These are phyloP conservation scores for Urtica urens DNA, from an alignment of 306 rosid genomes.

Conservation along the genomic window DNA sequence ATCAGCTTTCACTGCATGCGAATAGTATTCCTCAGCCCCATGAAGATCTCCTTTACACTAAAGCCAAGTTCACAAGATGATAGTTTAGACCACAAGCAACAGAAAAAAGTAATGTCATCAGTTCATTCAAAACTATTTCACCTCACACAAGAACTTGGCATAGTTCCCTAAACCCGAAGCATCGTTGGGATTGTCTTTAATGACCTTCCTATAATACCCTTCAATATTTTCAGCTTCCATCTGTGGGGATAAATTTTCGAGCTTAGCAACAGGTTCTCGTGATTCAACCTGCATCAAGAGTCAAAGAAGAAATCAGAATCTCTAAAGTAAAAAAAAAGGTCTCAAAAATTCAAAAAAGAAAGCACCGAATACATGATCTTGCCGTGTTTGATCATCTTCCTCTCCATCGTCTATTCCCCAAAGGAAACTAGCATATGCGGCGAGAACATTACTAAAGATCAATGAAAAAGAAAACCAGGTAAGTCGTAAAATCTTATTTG, in stretches of 20 bases:
- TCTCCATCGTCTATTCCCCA: constrained; percentile 51
- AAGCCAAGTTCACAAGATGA: constrained; percentile 16
- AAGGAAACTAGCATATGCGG: constrained; percentile 75
- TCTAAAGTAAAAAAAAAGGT: neutral
- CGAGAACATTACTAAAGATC: constrained; percentile 60
- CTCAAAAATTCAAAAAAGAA: constrained; percentile 1
- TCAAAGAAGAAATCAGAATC: constrained; percentile 16
- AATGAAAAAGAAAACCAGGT: neutral
- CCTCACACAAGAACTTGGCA: constrained; percentile 65
- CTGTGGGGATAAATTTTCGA: constrained; percentile 14
- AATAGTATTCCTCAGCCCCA: constrained; percentile 54
- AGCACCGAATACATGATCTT: constrained; percentile 31
- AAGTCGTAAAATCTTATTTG: neutral
- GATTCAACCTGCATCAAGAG: constrained; percentile 28
- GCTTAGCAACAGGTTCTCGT: constrained; percentile 14
- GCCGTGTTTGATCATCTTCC: constrained; percentile 23
- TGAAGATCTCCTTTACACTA: constrained; percentile 57
- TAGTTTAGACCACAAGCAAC: too few species aligned
- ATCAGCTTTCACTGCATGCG: constrained; percentile 43
- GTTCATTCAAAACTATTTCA: constrained; percentile 19
- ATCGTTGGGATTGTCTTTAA: constrained; percentile 43
- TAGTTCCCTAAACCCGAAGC: constrained; percentile 56
- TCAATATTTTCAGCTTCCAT: constrained; percentile 21
- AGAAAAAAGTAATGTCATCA: neutral
- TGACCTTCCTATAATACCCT: constrained; percentile 41